Evolutionary conservation across 768 basidiomycete genomes (phyloP), one percentile per base, ranked within the genome.

Genomic region (Hypholoma sublateritium): DNA sequence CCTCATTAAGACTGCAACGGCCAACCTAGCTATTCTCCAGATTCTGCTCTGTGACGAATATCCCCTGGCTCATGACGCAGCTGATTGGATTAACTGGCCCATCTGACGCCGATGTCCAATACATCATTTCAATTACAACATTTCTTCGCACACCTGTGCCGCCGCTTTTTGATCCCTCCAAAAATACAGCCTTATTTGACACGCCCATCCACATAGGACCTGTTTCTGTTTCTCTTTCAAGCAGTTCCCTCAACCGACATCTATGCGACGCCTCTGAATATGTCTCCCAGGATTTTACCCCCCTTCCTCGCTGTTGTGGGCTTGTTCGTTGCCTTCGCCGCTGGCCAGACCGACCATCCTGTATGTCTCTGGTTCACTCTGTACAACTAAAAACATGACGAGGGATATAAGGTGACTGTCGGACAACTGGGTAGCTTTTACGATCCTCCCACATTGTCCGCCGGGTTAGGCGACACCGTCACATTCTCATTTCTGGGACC

Each of bases 381-480:
- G n/a, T 19, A n/a, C 34, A 43, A 37, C 16, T 17, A 22, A 16
- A 16, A 16, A 22, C 13, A 25, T 16, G 8, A 17, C 24, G 46
- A 45, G 14, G 5, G 5, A 7, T 14, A 11, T 7, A 50, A 78
- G 77, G 71, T 80, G 16, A 64, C 22, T 2, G 76, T 79, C 28
- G 77, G 76, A 4, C 60, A 65, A 14, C 50, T 72, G 55, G 76
- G 75, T 17, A 74, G 73, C 54, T 74, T 76, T 60, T 78, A 67
- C 62, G 57, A 69, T 17, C 77, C 77, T 5, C 45, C 57, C 5
- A 66, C 66, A 1, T 21, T 70, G 12, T 70, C 66, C 22, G 77
- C 75, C 14, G 53, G 52, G 4, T 16, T 67, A 24, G 69, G 70
- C 46, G 77, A 77, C 59, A 70, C 63, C 0, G 61, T 79, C 1